Conservation (phyloP, 2,329 filamentous ascomycete species). For the Cytospora mali region DNA sequence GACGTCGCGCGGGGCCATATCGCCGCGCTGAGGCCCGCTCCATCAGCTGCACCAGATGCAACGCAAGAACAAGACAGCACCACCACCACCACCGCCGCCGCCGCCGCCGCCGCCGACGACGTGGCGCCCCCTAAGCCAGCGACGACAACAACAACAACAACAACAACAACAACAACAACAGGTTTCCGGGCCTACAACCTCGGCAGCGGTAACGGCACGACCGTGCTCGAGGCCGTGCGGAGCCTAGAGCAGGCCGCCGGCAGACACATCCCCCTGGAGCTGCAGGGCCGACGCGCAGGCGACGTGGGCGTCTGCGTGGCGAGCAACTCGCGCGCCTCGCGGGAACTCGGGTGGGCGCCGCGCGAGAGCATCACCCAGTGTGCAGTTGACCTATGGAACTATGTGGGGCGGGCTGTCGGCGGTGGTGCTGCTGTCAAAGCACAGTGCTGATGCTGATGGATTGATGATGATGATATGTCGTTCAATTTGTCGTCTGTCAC, state of each 20-base stretch:
- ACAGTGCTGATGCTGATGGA: background rate
- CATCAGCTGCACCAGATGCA: conserved; percentile 32
- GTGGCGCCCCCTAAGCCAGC: too few species aligned
- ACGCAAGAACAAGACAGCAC: background rate
- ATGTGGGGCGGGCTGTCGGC: conserved; percentile 30
- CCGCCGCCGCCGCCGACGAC: too few species aligned
- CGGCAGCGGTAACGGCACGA: conserved; percentile 49
- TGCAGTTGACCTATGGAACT: conserved; percentile 41
- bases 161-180: conserved; percentile 25
- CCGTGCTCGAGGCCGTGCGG: conserved; percentile 47
- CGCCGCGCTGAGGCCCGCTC: conserved; percentile 52
- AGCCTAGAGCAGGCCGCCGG: conserved; percentile 43
- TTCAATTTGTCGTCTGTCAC: background rate
- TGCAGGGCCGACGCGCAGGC: conserved; percentile 43
- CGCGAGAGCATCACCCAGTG: conserved; percentile 39
- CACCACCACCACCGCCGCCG: too few species aligned
- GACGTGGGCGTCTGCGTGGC: conserved; percentile 50
- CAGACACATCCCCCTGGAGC: conserved; percentile 41
- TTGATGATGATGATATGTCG: background rate
- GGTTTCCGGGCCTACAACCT: conserved; percentile 50
- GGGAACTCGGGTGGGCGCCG: conserved; percentile 47
- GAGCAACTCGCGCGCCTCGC: conserved; percentile 41
- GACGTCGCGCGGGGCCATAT: conserved; percentile 67
- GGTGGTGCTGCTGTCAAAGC: background rate
- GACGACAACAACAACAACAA: background rate